Percentiles rank a stretch among this genome's conserved stretches.
These are phyloP conservation scores for Aureobasidium sp. DNA, from an alignment of 2,329 filamentous ascomycete genomes.

Conservation along the genomic window DNA sequence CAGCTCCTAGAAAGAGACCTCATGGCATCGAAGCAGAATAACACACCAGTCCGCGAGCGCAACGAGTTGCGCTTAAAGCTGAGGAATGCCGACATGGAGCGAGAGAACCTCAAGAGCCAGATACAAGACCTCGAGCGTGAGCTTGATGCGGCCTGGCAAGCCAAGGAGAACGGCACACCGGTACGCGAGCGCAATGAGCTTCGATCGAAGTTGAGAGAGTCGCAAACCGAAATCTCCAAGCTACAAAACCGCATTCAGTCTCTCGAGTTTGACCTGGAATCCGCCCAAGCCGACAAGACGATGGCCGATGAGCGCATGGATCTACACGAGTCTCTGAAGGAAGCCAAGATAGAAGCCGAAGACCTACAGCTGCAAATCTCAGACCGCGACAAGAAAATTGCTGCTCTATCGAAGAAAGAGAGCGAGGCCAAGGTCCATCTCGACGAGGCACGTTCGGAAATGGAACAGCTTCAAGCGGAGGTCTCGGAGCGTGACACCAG, in stretches of 20 bases:
- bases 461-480: slow-evolving; percentile 45
- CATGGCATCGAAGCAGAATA: slow-evolving; percentile 29
- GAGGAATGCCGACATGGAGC: slow-evolving; percentile 23
- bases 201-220: slow-evolving; percentile 25
- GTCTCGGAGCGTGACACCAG: slow-evolving; percentile 36
- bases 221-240: slow-evolving; percentile 26
- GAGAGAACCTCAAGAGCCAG: slow-evolving; percentile 24
- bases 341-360: slow-evolving; percentile 46
- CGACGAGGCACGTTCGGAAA: slow-evolving; percentile 42
- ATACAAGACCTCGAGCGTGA: slow-evolving; percentile 30
- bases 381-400: slow-evolving; percentile 59
- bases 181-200: slow-evolving; percentile 27
- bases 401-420: slow-evolving; percentile 48
- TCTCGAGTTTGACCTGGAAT: slow-evolving; percentile 48
- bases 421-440: slow-evolving; percentile 56
- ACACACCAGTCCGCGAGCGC: slow-evolving; percentile 28
- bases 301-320: slow-evolving; percentile 49
- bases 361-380: slow-evolving; percentile 60
- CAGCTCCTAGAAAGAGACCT: slow-evolving; percentile 30
- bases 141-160: slow-evolving; percentile 22
- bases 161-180: slow-evolving; percentile 23
- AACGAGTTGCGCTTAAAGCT: slow-evolving; percentile 26
- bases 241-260: slow-evolving; percentile 49
- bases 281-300: slow-evolving; percentile 42
- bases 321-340: slow-evolving; percentile 51